Percentiles rank a stretch among this genome's conserved stretches.
Conservation (phyloP, 495 filamentous ascomycete genomes). For the Neurospora sp. region DNA sequence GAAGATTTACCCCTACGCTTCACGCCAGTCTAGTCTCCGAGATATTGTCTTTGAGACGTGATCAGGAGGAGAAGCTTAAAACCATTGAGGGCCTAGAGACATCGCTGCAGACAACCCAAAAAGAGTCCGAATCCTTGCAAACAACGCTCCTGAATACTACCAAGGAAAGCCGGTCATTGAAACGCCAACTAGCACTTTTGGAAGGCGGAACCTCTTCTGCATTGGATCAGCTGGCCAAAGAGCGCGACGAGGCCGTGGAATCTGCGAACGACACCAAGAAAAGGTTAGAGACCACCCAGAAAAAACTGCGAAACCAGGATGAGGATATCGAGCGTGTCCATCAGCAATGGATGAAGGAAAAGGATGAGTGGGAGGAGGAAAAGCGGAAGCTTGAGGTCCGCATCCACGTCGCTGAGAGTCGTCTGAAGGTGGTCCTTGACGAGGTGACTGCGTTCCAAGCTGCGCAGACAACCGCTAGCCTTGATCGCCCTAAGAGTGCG, state of each 20-base stretch:
- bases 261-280: conserved; percentile 61
- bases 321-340: conserved; percentile 72
- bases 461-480: conserved; percentile 31
- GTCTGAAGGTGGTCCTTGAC: conserved; percentile 70
- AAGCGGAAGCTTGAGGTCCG: conserved; percentile 71
- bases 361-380: conserved; percentile 70
- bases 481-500: conserved; percentile 36
- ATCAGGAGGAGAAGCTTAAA: conserved; percentile 77
- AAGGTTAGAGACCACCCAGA: conserved; percentile 69
- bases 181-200: conserved; percentile 72
- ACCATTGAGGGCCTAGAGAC: conserved; percentile 76
- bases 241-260: conserved; percentile 77
- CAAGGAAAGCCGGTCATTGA: conserved; percentile 70
- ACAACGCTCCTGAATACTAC: conserved; percentile 47
- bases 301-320: conserved; percentile 67
- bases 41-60: conserved; percentile 75
- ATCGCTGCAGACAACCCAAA: conserved; percentile 55
- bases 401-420: conserved; percentile 75
- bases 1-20: conserved; percentile 87
- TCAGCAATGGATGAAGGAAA: conserved; percentile 68
- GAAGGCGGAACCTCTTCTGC: conserved; percentile 83
- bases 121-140: conserved; percentile 62
- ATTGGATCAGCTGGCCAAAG: conserved; percentile 67
- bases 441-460: conserved; percentile 72
- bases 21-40: conserved; percentile 93